These are phyloP conservation scores for Aspergillaceae sp. DNA, from an alignment of 2,329 filamentous ascomycete species.

Conservation along the genomic window DNA sequence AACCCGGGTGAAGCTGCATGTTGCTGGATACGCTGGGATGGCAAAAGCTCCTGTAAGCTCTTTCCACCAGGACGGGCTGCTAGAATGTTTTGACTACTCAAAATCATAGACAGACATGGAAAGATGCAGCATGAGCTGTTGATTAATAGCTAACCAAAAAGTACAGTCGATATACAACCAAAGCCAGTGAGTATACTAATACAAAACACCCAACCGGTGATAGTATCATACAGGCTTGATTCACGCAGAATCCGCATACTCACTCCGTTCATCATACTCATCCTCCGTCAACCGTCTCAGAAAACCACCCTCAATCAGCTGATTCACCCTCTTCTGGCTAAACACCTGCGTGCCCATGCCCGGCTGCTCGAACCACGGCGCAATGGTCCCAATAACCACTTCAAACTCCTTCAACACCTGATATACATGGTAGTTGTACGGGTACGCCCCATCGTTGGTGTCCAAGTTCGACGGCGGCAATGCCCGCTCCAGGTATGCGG, in stretches of 20 bases:
- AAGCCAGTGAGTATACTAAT: background rate
- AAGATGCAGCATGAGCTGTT: no score
- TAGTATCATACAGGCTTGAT: no score
- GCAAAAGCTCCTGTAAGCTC: no score
- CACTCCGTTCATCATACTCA: conserved; percentile 16
- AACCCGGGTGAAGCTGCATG: no score
- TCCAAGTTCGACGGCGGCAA: conserved; percentile 41
- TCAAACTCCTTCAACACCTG: conserved; percentile 33
- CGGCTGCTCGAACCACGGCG: conserved; percentile 44
- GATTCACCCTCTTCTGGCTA: conserved; percentile 18
- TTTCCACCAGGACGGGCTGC: no score
- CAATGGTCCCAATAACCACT: conserved; percentile 40
- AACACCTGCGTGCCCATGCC: conserved; percentile 38
- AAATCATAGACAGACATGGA: no score
- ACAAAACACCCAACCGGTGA: background rate
- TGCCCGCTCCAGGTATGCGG: conserved; percentile 41
- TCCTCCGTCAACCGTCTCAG: conserved; percentile 17
- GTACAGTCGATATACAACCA: no score
- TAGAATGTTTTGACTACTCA: no score
- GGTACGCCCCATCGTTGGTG: conserved; percentile 29
- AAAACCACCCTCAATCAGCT: conserved; percentile 25
- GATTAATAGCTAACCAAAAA: no score
- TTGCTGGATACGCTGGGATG: no score
- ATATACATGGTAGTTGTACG: conserved; percentile 45
- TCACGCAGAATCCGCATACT: conserved; percentile 9